A percentile compares a stretch with the other conserved stretches of the same genome.
These are phyloP conservation scores for Grifola frondosa DNA, from an alignment of 1,284 basidiomycete genomes.

Conservation along the genomic window DNA sequence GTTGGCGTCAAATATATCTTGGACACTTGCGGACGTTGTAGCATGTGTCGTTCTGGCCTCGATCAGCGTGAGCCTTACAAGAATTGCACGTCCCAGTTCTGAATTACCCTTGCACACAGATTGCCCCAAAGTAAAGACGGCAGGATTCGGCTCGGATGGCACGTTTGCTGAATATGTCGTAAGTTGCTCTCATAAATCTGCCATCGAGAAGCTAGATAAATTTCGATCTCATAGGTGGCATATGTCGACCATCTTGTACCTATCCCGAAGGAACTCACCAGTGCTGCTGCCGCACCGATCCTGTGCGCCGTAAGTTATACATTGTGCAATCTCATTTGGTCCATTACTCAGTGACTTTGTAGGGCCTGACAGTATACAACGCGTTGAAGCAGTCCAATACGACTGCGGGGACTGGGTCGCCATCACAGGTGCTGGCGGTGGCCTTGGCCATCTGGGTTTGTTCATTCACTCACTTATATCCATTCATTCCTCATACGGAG, in stretches of 20 bases:
- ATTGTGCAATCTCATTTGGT: too few relatives aligned
- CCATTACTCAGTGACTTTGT: too few relatives aligned
- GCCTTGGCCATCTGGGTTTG: conserved; percentile 59
- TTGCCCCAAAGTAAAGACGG: not conserved
- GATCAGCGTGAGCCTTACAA: conserved; percentile 17
- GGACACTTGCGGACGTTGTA: conserved; percentile 25
- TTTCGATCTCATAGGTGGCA: too few relatives aligned
- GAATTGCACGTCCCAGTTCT: conserved; percentile 18
- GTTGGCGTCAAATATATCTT: conserved; percentile 30
- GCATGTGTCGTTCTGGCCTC: conserved; percentile 20
- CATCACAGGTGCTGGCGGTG: conserved; percentile 67
- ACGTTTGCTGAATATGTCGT: conserved; percentile 20
- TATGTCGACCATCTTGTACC: too few relatives aligned
- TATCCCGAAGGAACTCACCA: too few relatives aligned
- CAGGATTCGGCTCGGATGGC: conserved; percentile 19
- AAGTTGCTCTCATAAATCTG: too few relatives aligned
- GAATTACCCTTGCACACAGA: not conserved
- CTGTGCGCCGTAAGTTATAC: too few relatives aligned
- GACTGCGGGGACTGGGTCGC: conserved; percentile 66
- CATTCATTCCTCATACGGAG: not conserved
- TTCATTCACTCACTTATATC: not conserved
- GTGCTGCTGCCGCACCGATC: too few relatives aligned
- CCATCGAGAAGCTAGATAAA: too few relatives aligned
- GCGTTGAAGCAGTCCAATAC: conserved; percentile 59
- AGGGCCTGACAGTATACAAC: conserved; percentile 71